These are phyloP conservation scores for Ogataea pini DNA, from an alignment of 805 yeast genomes.

Conservation along the genomic window DNA sequence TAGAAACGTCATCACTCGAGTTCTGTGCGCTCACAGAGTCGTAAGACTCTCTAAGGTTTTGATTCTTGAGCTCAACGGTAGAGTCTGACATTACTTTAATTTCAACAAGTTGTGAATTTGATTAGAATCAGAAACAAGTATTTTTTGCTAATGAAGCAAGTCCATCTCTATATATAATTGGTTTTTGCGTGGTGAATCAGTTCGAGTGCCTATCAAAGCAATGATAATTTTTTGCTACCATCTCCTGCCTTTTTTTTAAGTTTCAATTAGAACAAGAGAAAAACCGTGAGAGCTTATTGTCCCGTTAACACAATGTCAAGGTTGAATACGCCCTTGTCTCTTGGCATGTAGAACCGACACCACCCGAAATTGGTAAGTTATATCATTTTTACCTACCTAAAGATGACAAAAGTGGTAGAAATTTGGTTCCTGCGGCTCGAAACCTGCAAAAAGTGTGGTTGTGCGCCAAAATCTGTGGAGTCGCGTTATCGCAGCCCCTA, in stretches of 20 bases:
- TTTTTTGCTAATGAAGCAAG: neutral
- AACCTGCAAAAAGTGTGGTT: neutral
- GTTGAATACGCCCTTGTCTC: no score
- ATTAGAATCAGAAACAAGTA: neutral
- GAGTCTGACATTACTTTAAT: neutral
- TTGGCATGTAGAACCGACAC: no score
- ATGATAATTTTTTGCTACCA: neutral
- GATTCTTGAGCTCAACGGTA: neutral
- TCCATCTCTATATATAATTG: neutral
- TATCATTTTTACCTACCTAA: neutral
- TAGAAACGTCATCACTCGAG: neutral
- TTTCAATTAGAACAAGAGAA: neutral
- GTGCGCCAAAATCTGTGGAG: neutral
- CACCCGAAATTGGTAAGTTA: neutral
- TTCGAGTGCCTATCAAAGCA: neutral
- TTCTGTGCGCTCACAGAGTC: neutral
- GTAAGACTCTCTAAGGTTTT: neutral
- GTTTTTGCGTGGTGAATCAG: neutral
- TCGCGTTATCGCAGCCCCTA: slow-evolving; percentile 2
- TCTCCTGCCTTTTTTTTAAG: neutral
- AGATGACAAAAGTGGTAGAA: neutral
- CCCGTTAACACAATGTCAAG: neutral
- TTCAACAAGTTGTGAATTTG: neutral
- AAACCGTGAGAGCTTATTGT: neutral
- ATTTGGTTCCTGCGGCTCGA: neutral